Evolutionary conservation across 75 land plant genomes (phyloP), one percentile per base, ranked within the genome.

Genomic region (Azolla pinnata): DNA sequence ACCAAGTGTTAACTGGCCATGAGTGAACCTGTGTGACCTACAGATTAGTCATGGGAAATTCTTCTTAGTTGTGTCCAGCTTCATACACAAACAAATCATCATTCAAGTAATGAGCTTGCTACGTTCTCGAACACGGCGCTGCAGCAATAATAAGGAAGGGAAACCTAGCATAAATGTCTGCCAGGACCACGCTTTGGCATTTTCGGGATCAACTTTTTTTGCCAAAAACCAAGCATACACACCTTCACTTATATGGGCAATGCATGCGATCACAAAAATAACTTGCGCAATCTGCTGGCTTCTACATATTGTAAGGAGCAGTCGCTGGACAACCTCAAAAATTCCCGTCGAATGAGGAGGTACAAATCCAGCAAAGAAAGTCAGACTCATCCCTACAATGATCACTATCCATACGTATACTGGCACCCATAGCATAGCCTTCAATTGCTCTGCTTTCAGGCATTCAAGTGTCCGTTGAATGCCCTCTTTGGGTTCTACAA

Each of bases 171-270:
- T 69, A 29, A 82, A 29, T 42, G 93, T 91, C 63, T 87, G 97
- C 93, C 83, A 84, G 52, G 84, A 76, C 97, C 97, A 91, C 19
- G 82, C 86, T 56, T 25, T 82, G 27, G 82, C 47, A 62, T 91
- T 91, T 7, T 52, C 62, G 24, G 78, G 88, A 62, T 91, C 97
- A 21, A 80, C 97, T 42, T 55, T 72, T 46, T 38, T 82, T 32
- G 97, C 83, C 33, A 91, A 54, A 44, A 38, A 20, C 85, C 87
- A 84, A n/a, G 93, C 97, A 70, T 84, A 91, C 2, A 65, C 5
- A 25, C 70, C 93, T 63, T 91, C 93, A 0, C 55, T 64, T n/a
- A 80, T 27, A 66, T 92, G 97, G 25, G 35, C 31, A 1, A 73
- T 57, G 1, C 20, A 35, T 20, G 86, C 63, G 23, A 74, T n/a